Percentiles rank a stretch among this genome's conserved stretches.
These are phyloP conservation scores for Triticum monococcum DNA, from an alignment of 176 grass and related monocot species.

Conservation along the genomic window DNA sequence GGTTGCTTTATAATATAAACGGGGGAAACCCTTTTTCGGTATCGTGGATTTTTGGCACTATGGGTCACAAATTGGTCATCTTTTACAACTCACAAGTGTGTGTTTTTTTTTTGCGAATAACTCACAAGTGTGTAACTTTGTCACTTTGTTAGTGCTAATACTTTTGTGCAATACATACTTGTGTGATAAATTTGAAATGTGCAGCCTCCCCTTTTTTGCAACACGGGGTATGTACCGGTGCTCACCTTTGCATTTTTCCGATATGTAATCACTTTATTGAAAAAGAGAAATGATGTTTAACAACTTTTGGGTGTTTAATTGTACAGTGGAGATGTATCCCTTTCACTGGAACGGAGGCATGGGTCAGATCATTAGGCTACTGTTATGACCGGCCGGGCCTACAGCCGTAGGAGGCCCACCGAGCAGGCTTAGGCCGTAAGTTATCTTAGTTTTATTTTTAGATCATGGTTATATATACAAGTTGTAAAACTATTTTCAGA, in stretches of 20 bases:
- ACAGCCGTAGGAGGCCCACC: too few species aligned
- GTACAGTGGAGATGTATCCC: conserved; percentile 74
- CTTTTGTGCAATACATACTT: background rate
- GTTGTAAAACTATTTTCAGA: too few species aligned
- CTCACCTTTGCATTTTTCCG: background rate
- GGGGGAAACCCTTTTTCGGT: too few species aligned
- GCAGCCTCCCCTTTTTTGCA: too few species aligned
- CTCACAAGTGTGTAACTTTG: background rate
- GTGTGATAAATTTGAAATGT: background rate
- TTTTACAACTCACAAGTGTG: background rate
- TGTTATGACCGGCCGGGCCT: too few species aligned
- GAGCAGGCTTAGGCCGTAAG: too few species aligned
- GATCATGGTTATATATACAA: too few species aligned
- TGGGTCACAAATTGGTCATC: background rate
- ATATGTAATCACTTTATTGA: background rate
- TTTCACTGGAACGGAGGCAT: conserved; percentile 74
- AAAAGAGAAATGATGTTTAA: background rate
- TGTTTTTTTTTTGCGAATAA: too few species aligned
- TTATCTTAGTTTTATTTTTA: too few species aligned
- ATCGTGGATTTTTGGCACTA: background rate
- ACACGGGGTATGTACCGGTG: background rate
- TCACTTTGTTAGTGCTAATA: background rate
- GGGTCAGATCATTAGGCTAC: conserved; percentile 58
- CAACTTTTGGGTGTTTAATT: background rate
- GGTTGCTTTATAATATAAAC: too few species aligned